Evolutionary conservation across 2,329 filamentous ascomycete species (phyloP).

Genomic region (Clonostachys rhizophaga): DNA sequence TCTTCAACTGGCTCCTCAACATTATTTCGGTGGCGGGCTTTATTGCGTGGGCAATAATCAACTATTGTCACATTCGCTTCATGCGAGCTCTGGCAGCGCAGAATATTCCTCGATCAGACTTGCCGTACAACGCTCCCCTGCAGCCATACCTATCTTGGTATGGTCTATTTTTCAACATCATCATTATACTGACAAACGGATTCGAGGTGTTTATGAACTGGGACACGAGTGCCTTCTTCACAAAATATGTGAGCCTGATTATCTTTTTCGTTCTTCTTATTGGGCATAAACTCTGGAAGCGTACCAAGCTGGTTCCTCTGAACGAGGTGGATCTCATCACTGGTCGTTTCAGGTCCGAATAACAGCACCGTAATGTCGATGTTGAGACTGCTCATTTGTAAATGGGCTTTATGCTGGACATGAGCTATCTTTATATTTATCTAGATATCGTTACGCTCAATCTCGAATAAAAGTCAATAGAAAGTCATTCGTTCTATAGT

Average conservation of each 20-base stretch:
- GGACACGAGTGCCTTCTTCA: constrained; percentile 33
- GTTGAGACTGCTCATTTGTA: too few species aligned
- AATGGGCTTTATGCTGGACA: too few species aligned
- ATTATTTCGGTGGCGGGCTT: constrained; percentile 65
- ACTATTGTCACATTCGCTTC: constrained; percentile 60
- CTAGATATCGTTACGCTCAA: too few species aligned
- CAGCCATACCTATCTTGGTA: constrained; percentile 64
- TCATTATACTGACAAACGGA: constrained; percentile 64
- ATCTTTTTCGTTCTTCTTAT: constrained; percentile 55
- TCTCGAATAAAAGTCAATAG: too few species aligned
- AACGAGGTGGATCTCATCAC: constrained; percentile 4
- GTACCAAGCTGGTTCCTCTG: constrained; percentile 29
- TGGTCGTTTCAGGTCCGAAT: background rate
- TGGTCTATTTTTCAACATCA: constrained; percentile 58
- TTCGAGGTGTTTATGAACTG: constrained; percentile 65
- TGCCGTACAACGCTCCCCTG: constrained; percentile 57
- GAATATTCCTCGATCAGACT: constrained; percentile 47
- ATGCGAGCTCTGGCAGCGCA: constrained; percentile 54
- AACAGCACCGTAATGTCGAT: too few species aligned
- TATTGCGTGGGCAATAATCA: constrained; percentile 67
- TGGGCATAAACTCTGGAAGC: constrained; percentile 51
- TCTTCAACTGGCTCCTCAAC: constrained; percentile 72
- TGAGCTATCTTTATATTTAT: too few species aligned
- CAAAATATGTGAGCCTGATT: constrained; percentile 36
- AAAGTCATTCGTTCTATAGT: too few species aligned